A percentile compares a stretch with the other conserved stretches of the same genome.
Evolutionary conservation across 495 filamentous ascomycete genomes (phyloP).

Genomic region (Glonium stellatum): DNA sequence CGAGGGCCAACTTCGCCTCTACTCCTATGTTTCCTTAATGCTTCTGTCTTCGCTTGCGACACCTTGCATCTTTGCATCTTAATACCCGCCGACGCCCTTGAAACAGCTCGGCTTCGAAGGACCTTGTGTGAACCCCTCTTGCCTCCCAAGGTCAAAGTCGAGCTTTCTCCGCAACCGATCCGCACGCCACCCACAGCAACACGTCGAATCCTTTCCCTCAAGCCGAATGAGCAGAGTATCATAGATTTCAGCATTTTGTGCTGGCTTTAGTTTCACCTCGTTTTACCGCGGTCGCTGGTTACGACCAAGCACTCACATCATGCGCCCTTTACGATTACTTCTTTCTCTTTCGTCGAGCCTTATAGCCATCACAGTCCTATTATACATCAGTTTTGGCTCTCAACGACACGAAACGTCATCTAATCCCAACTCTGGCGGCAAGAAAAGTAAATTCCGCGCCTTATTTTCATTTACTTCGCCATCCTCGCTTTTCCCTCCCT

Average conservation of each 20-base stretch:
- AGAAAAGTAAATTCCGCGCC: conserved; percentile 39
- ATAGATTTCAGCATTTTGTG: conserved; percentile 13
- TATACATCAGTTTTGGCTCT: conserved; percentile 28
- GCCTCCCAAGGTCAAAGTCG: not conserved
- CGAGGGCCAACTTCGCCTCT: not conserved
- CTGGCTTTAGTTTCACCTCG: not conserved
- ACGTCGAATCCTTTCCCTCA: not conserved
- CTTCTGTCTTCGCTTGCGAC: not conserved
- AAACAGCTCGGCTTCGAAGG: not conserved
- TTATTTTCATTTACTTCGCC: conserved; percentile 61
- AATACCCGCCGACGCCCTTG: not conserved
- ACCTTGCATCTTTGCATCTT: not conserved
- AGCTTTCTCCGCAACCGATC: not conserved
- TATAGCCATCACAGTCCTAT: conserved; percentile 30
- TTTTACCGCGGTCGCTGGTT: conserved; percentile 1
- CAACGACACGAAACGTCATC: conserved; percentile 2
- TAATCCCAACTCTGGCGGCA: not conserved
- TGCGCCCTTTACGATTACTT: conserved; percentile 39
- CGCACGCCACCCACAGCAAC: not conserved
- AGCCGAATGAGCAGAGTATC: conserved; percentile 9
- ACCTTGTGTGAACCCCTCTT: conserved; percentile 3
- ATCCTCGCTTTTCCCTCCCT: conserved; percentile 81
- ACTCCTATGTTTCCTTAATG: not conserved
- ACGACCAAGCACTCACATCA: conserved; percentile 18
- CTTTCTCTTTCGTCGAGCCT: conserved; percentile 34